These are phyloP conservation scores for Purpureocillium lavendulum DNA, from an alignment of 2,329 filamentous ascomycete genomes.

Conservation along the genomic window DNA sequence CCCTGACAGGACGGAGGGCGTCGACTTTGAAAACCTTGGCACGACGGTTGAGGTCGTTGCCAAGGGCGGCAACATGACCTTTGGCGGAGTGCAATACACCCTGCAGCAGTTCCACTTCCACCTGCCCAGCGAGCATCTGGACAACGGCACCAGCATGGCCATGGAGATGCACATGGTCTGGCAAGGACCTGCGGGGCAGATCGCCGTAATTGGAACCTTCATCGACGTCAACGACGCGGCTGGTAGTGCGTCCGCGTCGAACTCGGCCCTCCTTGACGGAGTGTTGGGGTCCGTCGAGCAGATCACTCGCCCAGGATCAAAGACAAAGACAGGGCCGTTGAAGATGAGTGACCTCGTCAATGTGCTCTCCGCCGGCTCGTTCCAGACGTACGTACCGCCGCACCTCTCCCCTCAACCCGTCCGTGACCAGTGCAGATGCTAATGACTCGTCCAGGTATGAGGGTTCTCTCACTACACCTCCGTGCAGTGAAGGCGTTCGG, in stretches of 20 bases:
- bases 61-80: slow-evolving; percentile 35
- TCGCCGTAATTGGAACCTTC: slow-evolving; percentile 18
- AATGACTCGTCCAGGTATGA: too few species aligned
- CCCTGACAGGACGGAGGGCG: slow-evolving; percentile 21
- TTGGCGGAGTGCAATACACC: slow-evolving; percentile 29
- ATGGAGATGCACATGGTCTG: slow-evolving; percentile 23
- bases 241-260: too few species aligned
- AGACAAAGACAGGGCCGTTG: slow-evolving; percentile 25
- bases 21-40: slow-evolving; percentile 42
- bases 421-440: too few species aligned
- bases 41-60: slow-evolving; percentile 40
- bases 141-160: slow-evolving; percentile 25
- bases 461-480: slow-evolving; percentile 55
- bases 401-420: background rate
- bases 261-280: too few species aligned
- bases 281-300: too few species aligned
- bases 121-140: slow-evolving; percentile 48
- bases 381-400: slow-evolving; percentile 15
- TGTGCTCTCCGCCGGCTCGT: slow-evolving; percentile 21
- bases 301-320: slow-evolving; percentile 26
- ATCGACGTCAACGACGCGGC: slow-evolving; percentile 17
- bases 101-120: slow-evolving; percentile 53
- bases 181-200: slow-evolving; percentile 6
- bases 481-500: slow-evolving; percentile 47
- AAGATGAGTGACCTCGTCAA: slow-evolving; percentile 31